Base-by-base conservation (phyloP, 148 eudicot species). In the Camellia sinensis region DNA sequence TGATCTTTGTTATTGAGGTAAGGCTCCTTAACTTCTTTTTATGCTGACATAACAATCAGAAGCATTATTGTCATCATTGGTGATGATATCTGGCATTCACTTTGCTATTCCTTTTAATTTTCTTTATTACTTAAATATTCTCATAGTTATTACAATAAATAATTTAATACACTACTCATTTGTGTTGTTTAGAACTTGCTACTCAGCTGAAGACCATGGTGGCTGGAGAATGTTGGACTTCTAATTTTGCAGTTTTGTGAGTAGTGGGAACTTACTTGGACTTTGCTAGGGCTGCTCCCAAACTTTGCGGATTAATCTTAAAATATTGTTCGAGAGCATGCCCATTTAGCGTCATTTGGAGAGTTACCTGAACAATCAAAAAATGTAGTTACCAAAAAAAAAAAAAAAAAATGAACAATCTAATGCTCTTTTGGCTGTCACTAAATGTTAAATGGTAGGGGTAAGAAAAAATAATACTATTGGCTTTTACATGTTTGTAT, bases 1-100 rank as follows among this genome's bases (percentile, higher is more conserved):
- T 90, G 86, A 87, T 61, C n/a, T 44, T 56, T 82, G 67, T 52
- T 60, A 37, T 67, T 75, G 61, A 61, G 85, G 84, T 74, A 80
- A 80, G 63, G 56, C 56, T 61, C 62, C 21, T 37, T 3, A 50
- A n/a, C 19, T 43, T 3, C 64, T 48, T 40, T 45, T 70, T 52
- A 56, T 44, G 6, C 45, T 14, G 48, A 3, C 15, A 40, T 79
- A 22, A 6, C 7, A 9, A 18, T 17, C 19, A 43, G 40, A 17
- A 5, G 13, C 3, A 29, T 57, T 22, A 29, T 60, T 21, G 0
- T 37, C 5, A 37, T 67, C 11, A 10, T 2, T 52, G 7, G 67
- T 8, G 17, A 18, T 70, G 48, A 65, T 52, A n/a, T 59, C 9
- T 6, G 5, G 57, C 54, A 3, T 69, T 3, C 75, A 65, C 12